These are phyloP conservation scores for Pestalotiopsis sp. DNA, from an alignment of 2,329 filamentous ascomycete genomes.

Conservation along the genomic window DNA sequence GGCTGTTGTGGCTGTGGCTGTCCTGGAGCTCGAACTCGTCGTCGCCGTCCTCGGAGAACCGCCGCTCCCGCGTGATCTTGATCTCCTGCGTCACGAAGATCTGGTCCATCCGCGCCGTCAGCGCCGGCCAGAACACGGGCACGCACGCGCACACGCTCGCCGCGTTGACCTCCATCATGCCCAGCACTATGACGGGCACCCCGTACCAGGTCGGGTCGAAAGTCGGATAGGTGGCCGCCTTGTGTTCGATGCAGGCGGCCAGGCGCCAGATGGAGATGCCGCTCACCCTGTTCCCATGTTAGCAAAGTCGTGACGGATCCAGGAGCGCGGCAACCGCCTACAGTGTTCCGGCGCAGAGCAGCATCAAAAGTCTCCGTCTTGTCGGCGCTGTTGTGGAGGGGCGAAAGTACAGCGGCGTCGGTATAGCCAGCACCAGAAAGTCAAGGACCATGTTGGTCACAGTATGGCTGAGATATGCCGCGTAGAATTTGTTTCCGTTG, in stretches of 20 bases:
- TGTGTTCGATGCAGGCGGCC: slow-evolving; percentile 26
- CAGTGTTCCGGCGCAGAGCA: slow-evolving; percentile 20
- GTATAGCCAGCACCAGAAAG: slow-evolving; percentile 33
- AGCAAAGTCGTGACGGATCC: not conserved
- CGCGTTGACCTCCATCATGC: slow-evolving; percentile 22
- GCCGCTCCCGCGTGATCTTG: slow-evolving; percentile 19
- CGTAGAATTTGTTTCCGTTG: slow-evolving; percentile 24
- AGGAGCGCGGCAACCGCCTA: slow-evolving; percentile 8
- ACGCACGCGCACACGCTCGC: slow-evolving; percentile 30
- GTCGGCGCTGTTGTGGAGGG: slow-evolving; percentile 18
- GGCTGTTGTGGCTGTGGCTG: slow-evolving; percentile 5
- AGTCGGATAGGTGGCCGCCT: slow-evolving; percentile 28
- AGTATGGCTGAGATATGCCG: slow-evolving; percentile 31
- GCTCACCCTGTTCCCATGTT: not conserved
- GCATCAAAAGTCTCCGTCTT: slow-evolving; percentile 17
- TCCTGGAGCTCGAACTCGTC: slow-evolving; percentile 15
- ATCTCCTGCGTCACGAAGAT: slow-evolving; percentile 40
- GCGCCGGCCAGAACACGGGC: slow-evolving; percentile 34
- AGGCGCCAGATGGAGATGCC: slow-evolving; percentile 25
- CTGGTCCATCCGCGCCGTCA: slow-evolving; percentile 27
- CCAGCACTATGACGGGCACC: slow-evolving; percentile 20
- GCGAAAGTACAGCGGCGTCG: slow-evolving; percentile 30
- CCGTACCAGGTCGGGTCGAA: slow-evolving; percentile 34
- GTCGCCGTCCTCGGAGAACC: slow-evolving; percentile 14
- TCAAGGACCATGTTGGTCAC: slow-evolving; percentile 34